phyloP scores from a whole-genome alignment of 768 basidiomycete genomes.

The Psilocybe azurescens region DNA sequence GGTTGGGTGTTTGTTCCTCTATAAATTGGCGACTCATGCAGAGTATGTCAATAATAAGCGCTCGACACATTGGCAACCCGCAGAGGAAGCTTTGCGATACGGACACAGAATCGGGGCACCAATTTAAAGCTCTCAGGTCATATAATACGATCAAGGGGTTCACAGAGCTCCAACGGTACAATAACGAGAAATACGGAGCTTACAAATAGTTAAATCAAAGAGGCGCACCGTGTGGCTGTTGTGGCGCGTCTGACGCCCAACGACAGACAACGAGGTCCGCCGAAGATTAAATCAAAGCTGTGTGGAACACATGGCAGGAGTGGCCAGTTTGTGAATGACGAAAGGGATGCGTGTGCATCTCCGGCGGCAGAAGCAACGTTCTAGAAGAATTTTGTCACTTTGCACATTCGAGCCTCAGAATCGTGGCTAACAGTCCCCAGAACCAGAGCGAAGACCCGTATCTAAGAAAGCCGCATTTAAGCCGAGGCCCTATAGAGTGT shows the following conservation, averaged over 20 bases:
- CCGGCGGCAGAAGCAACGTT: constrained; percentile 12
- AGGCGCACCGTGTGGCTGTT: background rate
- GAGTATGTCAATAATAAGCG: constrained; percentile 7
- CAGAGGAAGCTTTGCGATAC: background rate
- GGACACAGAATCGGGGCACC: background rate
- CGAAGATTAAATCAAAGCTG: background rate
- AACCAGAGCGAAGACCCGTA: too few relatives aligned
- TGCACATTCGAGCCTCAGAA: background rate
- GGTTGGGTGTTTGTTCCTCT: too few relatives aligned
- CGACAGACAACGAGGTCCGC: constrained; percentile 11
- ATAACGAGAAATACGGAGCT: background rate
- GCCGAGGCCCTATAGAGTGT: too few relatives aligned
- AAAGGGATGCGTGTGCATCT: background rate
- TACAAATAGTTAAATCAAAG: background rate
- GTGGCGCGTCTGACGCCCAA: constrained; percentile 9
- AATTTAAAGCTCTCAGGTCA: too few relatives aligned
- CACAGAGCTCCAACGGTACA: too few relatives aligned
- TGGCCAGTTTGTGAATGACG: background rate
- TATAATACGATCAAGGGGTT: too few relatives aligned
- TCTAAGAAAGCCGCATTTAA: too few relatives aligned
- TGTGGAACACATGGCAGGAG: constrained; percentile 3
- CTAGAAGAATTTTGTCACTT: background rate
- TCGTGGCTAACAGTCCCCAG: background rate
- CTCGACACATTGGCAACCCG: background rate
- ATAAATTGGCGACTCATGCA: too few relatives aligned